These are phyloP conservation scores for Penicillium verhagenii DNA, from an alignment of 495 filamentous ascomycete genomes.

Conservation along the genomic window DNA sequence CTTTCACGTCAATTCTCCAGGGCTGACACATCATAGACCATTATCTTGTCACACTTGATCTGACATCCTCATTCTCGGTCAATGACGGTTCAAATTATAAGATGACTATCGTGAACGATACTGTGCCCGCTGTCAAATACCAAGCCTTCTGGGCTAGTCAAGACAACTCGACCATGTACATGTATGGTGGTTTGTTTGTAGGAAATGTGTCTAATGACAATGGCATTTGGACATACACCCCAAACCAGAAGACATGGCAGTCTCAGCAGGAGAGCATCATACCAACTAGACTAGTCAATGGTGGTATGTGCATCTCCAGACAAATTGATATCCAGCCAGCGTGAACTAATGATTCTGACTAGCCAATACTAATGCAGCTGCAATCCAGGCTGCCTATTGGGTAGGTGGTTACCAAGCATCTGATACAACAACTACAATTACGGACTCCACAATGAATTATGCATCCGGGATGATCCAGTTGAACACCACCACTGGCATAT, in stretches of 20 bases:
- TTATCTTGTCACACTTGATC: constrained; percentile 18
- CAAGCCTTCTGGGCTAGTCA: not conserved
- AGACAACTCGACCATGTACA: not conserved
- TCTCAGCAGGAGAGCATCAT: constrained; percentile 2
- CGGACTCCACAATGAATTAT: constrained; percentile 8
- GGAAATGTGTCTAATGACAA: not conserved
- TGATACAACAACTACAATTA: constrained; percentile 13
- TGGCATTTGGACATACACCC: not conserved
- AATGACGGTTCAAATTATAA: constrained; percentile 19
- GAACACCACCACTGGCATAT: constrained; percentile 14
- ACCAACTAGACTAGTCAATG: constrained; percentile 3
- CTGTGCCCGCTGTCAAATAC: not conserved
- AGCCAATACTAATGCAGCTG: constrained; percentile 11
- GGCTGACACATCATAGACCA: constrained; percentile 8
- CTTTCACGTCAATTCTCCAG: not conserved
- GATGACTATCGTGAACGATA: constrained; percentile 7
- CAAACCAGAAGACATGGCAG: not conserved
- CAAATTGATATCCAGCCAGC: no score
- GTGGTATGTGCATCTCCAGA: no score
- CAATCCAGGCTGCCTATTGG: constrained; percentile 15
- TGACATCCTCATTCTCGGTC: constrained; percentile 1
- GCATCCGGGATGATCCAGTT: constrained; percentile 10
- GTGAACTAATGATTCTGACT: no score
- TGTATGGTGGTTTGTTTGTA: not conserved
- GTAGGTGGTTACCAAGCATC: constrained; percentile 12